phyloP scores from a whole-genome alignment of 2,329 filamentous ascomycete species.

The Venturia asperata region DNA sequence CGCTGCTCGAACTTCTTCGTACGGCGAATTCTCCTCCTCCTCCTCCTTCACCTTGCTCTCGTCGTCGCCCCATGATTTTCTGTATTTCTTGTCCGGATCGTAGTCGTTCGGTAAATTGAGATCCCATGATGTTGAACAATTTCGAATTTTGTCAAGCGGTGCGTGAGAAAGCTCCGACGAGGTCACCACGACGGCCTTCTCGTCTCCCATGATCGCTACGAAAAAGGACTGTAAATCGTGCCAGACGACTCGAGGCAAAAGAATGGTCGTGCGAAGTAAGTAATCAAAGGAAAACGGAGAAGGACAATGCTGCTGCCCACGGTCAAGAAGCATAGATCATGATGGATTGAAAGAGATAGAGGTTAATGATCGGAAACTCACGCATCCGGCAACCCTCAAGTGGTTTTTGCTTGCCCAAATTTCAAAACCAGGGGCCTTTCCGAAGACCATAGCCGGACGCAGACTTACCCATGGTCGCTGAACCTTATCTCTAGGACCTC shows the following conservation, averaged over 20 bases:
- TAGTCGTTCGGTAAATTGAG: slow-evolving; percentile 19
- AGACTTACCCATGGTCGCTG: neutral
- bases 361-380: neutral
- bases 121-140: slow-evolving; percentile 19
- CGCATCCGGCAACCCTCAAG: neutral
- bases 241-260: slow-evolving; percentile 1
- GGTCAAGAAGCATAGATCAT: neutral
- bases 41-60: slow-evolving; percentile 10
- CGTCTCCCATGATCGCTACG: neutral
- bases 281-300: neutral
- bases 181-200: slow-evolving; percentile 14
- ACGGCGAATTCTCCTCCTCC: slow-evolving; percentile 24
- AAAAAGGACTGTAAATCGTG: neutral
- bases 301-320: neutral
- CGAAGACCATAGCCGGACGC: neutral
- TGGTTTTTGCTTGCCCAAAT: neutral
- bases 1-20: slow-evolving; percentile 25
- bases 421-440: neutral
- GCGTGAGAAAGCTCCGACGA: neutral
- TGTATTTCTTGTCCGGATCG: slow-evolving; percentile 13
- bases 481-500: neutral
- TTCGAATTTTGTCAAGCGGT: slow-evolving; percentile 13
- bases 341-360: neutral
- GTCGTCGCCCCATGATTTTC: slow-evolving; percentile 11
- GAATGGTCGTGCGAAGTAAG: neutral